phyloP scores from a whole-genome alignment of 495 filamentous ascomycete genomes.

The Hypoxylon lenormandii region DNA sequence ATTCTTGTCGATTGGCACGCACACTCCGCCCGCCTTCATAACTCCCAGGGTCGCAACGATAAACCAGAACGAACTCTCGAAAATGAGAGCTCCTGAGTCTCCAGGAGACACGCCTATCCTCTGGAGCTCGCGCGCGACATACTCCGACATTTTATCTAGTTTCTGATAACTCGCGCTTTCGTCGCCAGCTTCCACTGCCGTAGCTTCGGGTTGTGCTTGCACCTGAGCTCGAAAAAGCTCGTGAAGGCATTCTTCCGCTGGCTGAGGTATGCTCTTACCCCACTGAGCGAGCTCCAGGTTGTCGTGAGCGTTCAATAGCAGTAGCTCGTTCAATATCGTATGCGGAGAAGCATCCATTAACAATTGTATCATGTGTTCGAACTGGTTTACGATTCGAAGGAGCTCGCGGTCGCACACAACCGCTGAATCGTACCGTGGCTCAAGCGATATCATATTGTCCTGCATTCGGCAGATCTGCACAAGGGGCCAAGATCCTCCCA shows the following conservation, averaged over 20 bases:
- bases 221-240: conserved; percentile 6
- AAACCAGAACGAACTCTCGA: conserved; percentile 63
- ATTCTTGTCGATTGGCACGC: conserved; percentile 68
- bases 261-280: conserved; percentile 58
- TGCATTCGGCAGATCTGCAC: conserved; percentile 1
- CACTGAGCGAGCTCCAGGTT: conserved; percentile 57
- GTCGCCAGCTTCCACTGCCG: conserved; percentile 59
- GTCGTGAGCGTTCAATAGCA: conserved; percentile 55
- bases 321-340: conserved; percentile 53
- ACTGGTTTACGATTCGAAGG: conserved; percentile 10
- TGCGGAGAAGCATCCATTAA: conserved; percentile 1
- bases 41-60: conserved; percentile 62
- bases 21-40: conserved; percentile 59
- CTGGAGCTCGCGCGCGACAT: conserved; percentile 54
- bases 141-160: conserved; percentile 60
- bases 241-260: conserved; percentile 47
- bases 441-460: conserved; percentile 5
- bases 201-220: conserved; percentile 2
- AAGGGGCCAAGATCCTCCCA: conserved; percentile 5
- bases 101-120: conserved; percentile 47
- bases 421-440: conserved; percentile 4
- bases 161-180: conserved; percentile 63
- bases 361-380: conserved; percentile 11
- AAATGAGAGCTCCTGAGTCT: conserved; percentile 57
- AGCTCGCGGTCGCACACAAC: conserved; percentile 6